phyloP scores from a whole-genome alignment of 306 rosid species.

The Castanea sativa region DNA sequence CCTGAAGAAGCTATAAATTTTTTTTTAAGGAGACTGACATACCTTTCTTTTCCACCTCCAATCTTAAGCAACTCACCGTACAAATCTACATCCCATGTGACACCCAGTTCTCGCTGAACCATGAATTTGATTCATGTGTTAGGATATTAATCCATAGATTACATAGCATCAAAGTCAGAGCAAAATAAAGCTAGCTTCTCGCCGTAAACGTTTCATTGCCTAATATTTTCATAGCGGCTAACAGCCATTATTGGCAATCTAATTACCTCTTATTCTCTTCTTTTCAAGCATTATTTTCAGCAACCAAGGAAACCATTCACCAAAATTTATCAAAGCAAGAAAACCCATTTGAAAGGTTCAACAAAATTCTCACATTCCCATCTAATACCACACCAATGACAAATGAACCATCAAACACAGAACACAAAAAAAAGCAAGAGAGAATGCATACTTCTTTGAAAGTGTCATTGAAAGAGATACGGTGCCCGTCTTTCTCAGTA shows the following conservation, averaged over 20 bases:
- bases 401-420: neutral
- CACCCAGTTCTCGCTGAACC: conserved; percentile 76
- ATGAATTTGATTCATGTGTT: conserved; percentile 5
- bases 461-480: conserved; percentile 87
- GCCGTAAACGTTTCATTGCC: too few relatives aligned
- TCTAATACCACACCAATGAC: neutral
- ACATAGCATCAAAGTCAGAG: neutral
- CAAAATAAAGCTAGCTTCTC: neutral
- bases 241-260: neutral
- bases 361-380: conserved; percentile 3
- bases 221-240: too few relatives aligned
- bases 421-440: neutral
- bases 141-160: conserved; percentile 4
- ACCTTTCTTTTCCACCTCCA: conserved; percentile 99
- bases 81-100: conserved; percentile 92
- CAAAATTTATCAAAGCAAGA: neutral
- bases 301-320: neutral
- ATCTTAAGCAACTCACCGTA: conserved; percentile 94
- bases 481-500: conserved; percentile 96
- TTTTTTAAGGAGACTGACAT: neutral
- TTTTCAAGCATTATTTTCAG: neutral
- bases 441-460: conserved; percentile 66
- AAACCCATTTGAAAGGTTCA: neutral
- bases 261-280: neutral
- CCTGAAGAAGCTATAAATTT: neutral